A percentile compares a stretch with the other conserved stretches of the same genome.
These are phyloP conservation scores for Decorospora gaudefroyi DNA, from an alignment of 2,329 filamentous ascomycete species.

Conservation along the genomic window DNA sequence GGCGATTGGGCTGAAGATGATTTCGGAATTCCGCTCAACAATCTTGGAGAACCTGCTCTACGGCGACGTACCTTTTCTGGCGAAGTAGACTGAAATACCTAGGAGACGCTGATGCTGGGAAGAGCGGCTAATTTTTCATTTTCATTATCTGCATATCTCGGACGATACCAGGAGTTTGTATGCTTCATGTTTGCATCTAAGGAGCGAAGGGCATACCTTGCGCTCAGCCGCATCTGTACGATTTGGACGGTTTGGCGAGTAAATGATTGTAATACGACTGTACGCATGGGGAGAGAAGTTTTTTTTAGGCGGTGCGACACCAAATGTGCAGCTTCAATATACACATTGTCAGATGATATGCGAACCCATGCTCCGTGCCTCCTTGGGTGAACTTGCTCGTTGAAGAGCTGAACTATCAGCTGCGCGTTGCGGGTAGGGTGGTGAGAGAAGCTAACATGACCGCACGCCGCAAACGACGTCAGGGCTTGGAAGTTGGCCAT, in stretches of 20 bases:
- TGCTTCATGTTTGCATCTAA: constrained; percentile 28
- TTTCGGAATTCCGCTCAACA: constrained; percentile 56
- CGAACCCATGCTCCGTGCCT: too few relatives aligned
- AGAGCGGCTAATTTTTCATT: too few relatives aligned
- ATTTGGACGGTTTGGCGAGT: constrained; percentile 20
- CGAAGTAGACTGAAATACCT: constrained; percentile 34
- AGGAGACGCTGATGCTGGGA: constrained; percentile 7
- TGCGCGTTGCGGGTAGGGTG: too few relatives aligned
- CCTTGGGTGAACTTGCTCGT: too few relatives aligned
- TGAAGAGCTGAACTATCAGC: too few relatives aligned
- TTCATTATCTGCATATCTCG: constrained; percentile 18
- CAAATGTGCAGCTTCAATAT: neutral
- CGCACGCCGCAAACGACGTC: neutral
- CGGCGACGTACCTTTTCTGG: constrained; percentile 31
- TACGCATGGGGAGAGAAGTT: too few relatives aligned
- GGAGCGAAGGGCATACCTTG: constrained; percentile 25
- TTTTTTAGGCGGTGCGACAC: too few relatives aligned
- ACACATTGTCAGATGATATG: too few relatives aligned
- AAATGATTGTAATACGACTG: constrained; percentile 26
- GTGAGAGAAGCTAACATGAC: constrained; percentile 1
- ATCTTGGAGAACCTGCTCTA: constrained; percentile 29
- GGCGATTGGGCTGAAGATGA: constrained; percentile 59
- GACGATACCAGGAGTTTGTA: constrained; percentile 28
- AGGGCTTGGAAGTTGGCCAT: neutral
- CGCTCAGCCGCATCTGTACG: constrained; percentile 21